phyloP scores from a whole-genome alignment of 192 early-diverging fungal genomes.

The Jimgerdemannia flammicorona region DNA sequence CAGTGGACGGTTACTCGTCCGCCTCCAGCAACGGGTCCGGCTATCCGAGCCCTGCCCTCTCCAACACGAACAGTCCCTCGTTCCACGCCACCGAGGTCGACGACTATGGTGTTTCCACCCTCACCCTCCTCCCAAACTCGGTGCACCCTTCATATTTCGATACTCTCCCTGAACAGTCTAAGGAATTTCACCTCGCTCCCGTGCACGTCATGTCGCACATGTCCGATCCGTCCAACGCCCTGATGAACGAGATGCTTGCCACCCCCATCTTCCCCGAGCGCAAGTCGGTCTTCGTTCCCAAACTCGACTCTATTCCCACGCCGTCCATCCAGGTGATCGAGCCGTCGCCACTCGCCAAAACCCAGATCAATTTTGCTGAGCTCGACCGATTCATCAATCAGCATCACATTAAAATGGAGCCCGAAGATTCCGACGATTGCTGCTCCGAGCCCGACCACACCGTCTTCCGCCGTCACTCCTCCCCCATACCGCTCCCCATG shows the following conservation, averaged over 20 bases:
- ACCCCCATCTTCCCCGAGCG: background rate
- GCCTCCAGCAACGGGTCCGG: background rate
- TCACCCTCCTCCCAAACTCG: background rate
- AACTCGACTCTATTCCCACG: background rate
- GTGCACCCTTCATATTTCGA: background rate
- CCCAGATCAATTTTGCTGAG: background rate
- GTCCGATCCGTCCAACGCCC: background rate
- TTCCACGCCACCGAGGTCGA: background rate
- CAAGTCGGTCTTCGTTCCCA: background rate
- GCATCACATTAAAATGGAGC: background rate
- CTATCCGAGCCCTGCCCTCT: background rate
- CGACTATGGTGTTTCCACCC: background rate
- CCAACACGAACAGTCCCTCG: background rate
- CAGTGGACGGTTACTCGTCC: background rate
- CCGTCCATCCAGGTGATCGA: conserved; percentile 2
- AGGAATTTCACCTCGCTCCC: background rate
- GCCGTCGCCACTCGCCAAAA: background rate
- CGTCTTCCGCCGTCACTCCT: conserved; percentile 1
- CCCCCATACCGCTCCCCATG: background rate
- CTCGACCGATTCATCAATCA: background rate
- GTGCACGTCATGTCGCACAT: background rate
- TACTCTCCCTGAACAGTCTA: background rate
- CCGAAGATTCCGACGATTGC: background rate
- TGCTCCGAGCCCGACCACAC: background rate
- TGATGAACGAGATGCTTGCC: background rate